Evolutionary conservation across 306 rosid species (phyloP).

Genomic region (Psophocarpus tetragonolobus): DNA sequence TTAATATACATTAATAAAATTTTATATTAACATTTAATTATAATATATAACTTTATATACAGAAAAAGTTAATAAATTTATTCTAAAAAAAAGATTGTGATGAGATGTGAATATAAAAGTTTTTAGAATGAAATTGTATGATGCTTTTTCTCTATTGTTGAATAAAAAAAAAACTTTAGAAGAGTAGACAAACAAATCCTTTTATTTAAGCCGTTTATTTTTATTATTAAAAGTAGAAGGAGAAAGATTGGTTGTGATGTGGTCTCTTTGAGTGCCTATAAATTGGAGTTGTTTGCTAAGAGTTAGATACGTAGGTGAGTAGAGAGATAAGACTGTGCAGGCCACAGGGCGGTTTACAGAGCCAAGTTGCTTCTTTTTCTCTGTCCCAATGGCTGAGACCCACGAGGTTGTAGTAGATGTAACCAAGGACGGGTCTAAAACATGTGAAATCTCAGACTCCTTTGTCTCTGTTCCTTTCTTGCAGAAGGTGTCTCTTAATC

Average conservation of each 20-base stretch:
- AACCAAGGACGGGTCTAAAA: slow-evolving; percentile 36
- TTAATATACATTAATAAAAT: too few relatives aligned
- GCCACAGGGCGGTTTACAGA: neutral
- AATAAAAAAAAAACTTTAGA: too few relatives aligned
- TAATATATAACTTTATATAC: too few relatives aligned
- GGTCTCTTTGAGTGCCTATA: slow-evolving; percentile 39
- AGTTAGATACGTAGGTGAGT: neutral
- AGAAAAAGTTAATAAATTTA: too few relatives aligned
- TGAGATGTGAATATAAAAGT: too few relatives aligned
- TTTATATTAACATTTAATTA: too few relatives aligned
- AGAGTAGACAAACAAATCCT: too few relatives aligned
- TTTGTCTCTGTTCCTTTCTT: slow-evolving; percentile 49
- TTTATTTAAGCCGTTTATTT: too few relatives aligned
- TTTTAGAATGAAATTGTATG: too few relatives aligned
- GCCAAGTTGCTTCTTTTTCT: neutral
- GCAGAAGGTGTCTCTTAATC: slow-evolving; percentile 61
- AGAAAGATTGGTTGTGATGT: neutral
- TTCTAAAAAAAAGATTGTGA: too few relatives aligned
- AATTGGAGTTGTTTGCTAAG: slow-evolving; percentile 30
- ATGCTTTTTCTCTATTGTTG: too few relatives aligned
- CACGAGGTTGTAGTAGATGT: slow-evolving; percentile 43
- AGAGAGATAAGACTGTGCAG: neutral
- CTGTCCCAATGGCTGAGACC: slow-evolving; percentile 59
- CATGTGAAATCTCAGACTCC: slow-evolving; percentile 10
- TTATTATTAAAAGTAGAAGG: neutral